phyloP scores from a whole-genome alignment of 2,329 filamentous ascomycete species.

The Gyromitra esculenta region DNA sequence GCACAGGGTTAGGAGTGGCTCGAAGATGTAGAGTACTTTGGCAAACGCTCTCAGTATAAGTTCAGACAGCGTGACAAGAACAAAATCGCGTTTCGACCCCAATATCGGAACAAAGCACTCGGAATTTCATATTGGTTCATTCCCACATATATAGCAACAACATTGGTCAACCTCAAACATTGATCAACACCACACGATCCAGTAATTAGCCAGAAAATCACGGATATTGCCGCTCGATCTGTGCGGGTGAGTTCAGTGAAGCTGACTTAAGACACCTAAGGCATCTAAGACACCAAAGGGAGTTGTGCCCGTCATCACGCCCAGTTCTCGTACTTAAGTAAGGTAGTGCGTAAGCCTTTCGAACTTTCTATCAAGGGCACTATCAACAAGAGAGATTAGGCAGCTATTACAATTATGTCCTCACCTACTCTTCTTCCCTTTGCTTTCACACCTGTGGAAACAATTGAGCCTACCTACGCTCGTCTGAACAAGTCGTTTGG shows the following conservation, averaged over 20 bases:
- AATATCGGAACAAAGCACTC: not conserved
- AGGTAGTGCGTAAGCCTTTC: not conserved
- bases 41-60: not conserved
- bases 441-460: slow-evolving; percentile 69
- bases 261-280: not conserved
- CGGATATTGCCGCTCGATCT: not conserved
- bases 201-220: slow-evolving; percentile 4
- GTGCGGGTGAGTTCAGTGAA: not conserved
- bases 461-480: slow-evolving; percentile 71
- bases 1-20: not conserved
- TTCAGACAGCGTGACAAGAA: not conserved
- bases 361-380: not conserved
- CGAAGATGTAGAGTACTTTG: not conserved
- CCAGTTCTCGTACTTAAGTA: slow-evolving; percentile 1
- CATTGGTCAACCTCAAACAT: not conserved
- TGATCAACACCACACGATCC: not conserved
- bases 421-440: slow-evolving; percentile 23
- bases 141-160: not conserved
- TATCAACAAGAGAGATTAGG: slow-evolving; percentile 9
- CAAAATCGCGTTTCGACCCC: not conserved
- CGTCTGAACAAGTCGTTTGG: slow-evolving; percentile 74
- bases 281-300: too few species aligned
- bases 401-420: slow-evolving; percentile 22
- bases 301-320: too few species aligned
- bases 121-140: not conserved